These are phyloP conservation scores for Neurospora discreta DNA, from an alignment of 495 filamentous ascomycete species.

Conservation along the genomic window DNA sequence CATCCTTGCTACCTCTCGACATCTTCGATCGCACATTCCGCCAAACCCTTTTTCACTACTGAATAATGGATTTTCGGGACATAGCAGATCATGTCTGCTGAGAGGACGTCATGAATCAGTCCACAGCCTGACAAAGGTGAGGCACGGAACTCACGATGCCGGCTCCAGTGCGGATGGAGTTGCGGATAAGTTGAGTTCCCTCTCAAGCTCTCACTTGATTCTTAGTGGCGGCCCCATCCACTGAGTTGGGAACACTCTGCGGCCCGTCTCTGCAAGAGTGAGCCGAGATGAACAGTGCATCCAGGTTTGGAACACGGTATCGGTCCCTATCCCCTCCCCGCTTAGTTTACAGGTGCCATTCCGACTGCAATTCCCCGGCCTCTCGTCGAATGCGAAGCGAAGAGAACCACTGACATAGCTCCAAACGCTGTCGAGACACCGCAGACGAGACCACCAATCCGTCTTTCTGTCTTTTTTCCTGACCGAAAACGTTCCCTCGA, in stretches of 20 bases:
- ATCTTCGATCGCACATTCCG: background rate
- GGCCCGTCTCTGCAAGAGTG: background rate
- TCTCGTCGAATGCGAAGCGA: background rate
- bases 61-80: background rate
- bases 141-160: background rate
- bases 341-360: background rate
- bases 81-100: background rate
- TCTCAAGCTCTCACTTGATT: background rate
- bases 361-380: background rate
- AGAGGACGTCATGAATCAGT: background rate
- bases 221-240: background rate
- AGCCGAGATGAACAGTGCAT: constrained; percentile 1
- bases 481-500: background rate
- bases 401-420: background rate
- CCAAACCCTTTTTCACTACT: background rate
- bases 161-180: background rate
- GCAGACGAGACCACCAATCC: background rate
- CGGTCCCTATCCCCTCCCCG: background rate
- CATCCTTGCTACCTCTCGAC: background rate
- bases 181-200: background rate
- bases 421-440: background rate
- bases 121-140: background rate
- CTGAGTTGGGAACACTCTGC: background rate
- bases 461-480: background rate
- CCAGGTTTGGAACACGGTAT: background rate